Base-by-base conservation (phyloP, 352 stramenopile species). In the Pythium aristosporum region DNA sequence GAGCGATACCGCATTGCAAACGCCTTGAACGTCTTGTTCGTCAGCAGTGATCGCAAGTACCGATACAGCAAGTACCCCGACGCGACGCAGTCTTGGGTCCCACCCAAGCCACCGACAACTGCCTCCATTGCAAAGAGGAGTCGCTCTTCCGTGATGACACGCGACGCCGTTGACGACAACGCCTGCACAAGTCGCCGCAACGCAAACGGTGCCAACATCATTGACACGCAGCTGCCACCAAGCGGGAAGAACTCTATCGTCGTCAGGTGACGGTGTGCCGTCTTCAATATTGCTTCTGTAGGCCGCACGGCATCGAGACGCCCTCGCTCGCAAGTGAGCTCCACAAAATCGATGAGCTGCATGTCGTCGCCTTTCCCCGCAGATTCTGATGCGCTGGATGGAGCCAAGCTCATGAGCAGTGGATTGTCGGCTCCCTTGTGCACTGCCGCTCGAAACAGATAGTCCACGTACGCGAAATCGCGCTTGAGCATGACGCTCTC, bases 81-180 rank as follows among this genome's bases (percentile, higher is more conserved):
- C 2, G 36, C 41, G 32, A 67, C 36, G 7, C 51, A 12, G 13
- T 18, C 23, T 2, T 36, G 25, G 10, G 57, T 28, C 52, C 61
- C 60, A 23, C 12, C 5, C 36, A 65, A 52, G 23, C 28, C 15
- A 39, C 58, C 62, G 10, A 76, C 60, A 37, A 93, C 67, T 34
- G 85, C 88, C 23, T 93, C 82, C 62, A 93, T 60, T 7, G 74
- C 66, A 44, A 90, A 88, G 21, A 88, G 52, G 41, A 93, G 50
- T 1, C 71, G 80, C 0, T 86, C 79, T 1, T 79, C 63, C 44
- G 71, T 77, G n/a, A 85, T 72, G 16, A 70, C 44, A 18, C 64
- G 74, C 15, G 69, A 77, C 25, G 66, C 75, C 8, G 74, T 55
- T 41, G 67, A 57, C 6, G 63, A 72, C n/a, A 71, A 21, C 23